phyloP scores from a whole-genome alignment of 2,329 filamentous ascomycete genomes.

The Fusarium falciforme region DNA sequence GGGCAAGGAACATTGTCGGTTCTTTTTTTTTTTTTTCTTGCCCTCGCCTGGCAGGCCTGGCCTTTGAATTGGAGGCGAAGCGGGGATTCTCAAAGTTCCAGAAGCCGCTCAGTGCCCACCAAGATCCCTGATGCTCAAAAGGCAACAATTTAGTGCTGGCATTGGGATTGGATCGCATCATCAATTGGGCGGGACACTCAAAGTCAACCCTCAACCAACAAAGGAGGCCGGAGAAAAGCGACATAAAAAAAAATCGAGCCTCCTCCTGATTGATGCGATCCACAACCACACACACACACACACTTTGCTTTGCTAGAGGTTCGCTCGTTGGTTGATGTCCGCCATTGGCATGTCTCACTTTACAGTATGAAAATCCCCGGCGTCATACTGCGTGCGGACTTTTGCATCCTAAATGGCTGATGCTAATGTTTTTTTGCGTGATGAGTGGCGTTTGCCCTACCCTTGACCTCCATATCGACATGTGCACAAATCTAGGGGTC shows the following conservation, averaged over 20 bases:
- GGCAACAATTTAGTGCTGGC: slow-evolving; percentile 1
- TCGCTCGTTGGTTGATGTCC: not conserved
- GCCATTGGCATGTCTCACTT: slow-evolving; percentile 30
- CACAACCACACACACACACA: slow-evolving; percentile 12
- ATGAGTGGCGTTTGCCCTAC: slow-evolving; percentile 33
- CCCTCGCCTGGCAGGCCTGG: not conserved
- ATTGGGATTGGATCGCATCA: slow-evolving; percentile 5
- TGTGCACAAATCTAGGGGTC: slow-evolving; percentile 13
- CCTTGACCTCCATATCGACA: slow-evolving; percentile 9
- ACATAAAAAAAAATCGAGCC: slow-evolving; percentile 24
- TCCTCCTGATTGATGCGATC: slow-evolving; percentile 17
- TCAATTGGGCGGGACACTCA: not conserved
- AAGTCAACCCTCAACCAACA: not conserved
- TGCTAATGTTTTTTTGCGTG: slow-evolving; percentile 5
- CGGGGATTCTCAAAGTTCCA: slow-evolving; percentile 35
- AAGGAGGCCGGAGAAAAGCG: not conserved
- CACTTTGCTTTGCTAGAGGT: slow-evolving; percentile 19
- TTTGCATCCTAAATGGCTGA: slow-evolving; percentile 7
- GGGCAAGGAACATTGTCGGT: slow-evolving; percentile 29
- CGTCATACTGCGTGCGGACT: not conserved
- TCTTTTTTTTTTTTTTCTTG: slow-evolving; percentile 8
- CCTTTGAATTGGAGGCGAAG: slow-evolving; percentile 12
- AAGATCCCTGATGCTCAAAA: slow-evolving; percentile 14
- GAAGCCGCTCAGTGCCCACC: slow-evolving; percentile 26
- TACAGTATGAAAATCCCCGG: not conserved